phyloP scores from a whole-genome alignment of 2,329 filamentous ascomycete species.

The Fusarium sororula region DNA sequence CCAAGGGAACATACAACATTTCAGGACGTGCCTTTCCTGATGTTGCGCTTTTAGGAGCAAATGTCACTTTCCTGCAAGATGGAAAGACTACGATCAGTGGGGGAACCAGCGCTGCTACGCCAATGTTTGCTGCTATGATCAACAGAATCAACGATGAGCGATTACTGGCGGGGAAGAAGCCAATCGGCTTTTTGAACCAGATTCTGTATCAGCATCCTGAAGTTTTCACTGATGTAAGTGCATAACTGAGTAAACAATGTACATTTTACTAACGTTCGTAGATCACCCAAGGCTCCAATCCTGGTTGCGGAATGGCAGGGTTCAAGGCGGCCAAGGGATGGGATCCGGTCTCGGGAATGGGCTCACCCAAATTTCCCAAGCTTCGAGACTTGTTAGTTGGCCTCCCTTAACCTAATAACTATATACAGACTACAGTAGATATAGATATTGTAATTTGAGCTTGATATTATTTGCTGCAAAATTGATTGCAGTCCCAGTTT shows the following conservation, averaged over 20 bases:
- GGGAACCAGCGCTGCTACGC: neutral
- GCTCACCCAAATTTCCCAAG: neutral
- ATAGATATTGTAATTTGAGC: neutral
- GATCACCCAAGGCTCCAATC: neutral
- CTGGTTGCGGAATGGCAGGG: neutral
- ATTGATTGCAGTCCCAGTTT: neutral
- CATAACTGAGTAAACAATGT: rapidly evolving
- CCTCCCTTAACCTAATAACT: neutral
- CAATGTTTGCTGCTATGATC: neutral
- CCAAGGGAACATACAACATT: neutral
- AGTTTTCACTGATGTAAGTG: neutral
- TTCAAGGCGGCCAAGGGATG: slow-evolving; percentile 6
- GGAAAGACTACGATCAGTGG: neutral
- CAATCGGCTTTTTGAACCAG: neutral
- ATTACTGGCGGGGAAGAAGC: neutral
- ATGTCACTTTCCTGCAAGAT: neutral
- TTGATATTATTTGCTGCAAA: rapidly evolving
- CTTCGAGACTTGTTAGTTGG: neutral
- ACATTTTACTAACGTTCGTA: neutral
- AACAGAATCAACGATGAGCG: neutral
- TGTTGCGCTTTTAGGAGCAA: neutral
- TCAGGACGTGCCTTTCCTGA: neutral
- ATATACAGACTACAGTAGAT: rapidly evolving
- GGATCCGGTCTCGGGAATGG: slow-evolving; percentile 5
- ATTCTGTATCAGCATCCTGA: neutral